Percentiles rank a stretch among this genome's conserved stretches.
phyloP scores from a whole-genome alignment of 768 basidiomycete species.

The Tylopilus felleus region DNA sequence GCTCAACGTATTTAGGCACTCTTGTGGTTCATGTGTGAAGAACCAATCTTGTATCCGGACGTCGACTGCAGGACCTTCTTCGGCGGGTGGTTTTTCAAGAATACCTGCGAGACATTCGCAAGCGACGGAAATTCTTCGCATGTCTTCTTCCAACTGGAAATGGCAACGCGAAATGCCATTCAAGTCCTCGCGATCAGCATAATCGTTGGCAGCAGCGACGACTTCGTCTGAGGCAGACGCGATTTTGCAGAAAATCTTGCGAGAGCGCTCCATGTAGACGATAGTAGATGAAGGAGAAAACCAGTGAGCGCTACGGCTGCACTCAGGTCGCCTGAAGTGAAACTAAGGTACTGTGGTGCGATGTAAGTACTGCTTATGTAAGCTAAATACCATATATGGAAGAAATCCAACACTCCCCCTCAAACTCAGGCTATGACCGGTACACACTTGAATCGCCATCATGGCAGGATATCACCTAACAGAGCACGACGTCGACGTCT shows the following conservation, averaged over 20 bases:
- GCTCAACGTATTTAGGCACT: neutral
- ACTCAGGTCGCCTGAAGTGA: too few relatives aligned
- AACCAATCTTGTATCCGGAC: slow-evolving; percentile 3
- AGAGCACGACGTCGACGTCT: too few relatives aligned
- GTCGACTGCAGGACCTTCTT: neutral
- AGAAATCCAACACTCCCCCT: too few relatives aligned
- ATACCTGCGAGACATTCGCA: neutral
- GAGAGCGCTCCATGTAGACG: slow-evolving; percentile 9
- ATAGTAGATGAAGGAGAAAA: too few relatives aligned
- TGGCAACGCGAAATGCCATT: neutral
- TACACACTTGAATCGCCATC: too few relatives aligned
- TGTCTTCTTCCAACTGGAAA: slow-evolving; percentile 6
- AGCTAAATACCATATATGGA: too few relatives aligned
- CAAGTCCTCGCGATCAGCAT: neutral
- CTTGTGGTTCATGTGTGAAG: neutral
- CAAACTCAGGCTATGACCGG: too few relatives aligned
- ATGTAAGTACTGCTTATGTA: too few relatives aligned
- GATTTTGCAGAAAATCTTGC: neutral
- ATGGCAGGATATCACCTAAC: too few relatives aligned
- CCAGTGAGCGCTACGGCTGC: too few relatives aligned
- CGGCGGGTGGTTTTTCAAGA: neutral
- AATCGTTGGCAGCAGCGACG: neutral
- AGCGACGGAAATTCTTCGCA: slow-evolving; percentile 6
- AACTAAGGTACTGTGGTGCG: too few relatives aligned
- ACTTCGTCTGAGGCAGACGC: neutral